Conservation (phyloP, 352 stramenopile species). For the Globisporangium lucens region DNA sequence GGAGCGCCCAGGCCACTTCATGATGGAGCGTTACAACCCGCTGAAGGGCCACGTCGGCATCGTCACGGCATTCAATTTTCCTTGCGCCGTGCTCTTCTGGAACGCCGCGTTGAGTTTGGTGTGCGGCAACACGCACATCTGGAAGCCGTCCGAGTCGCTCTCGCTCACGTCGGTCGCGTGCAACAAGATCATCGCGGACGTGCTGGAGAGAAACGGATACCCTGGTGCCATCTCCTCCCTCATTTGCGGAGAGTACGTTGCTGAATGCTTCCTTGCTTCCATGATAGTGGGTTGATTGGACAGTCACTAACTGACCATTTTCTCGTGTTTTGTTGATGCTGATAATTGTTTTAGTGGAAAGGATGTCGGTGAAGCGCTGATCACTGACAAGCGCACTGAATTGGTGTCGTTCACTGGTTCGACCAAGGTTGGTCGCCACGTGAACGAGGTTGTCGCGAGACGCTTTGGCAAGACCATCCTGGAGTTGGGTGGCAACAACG, state of each 20-base stretch:
- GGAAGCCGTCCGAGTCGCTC: conserved; percentile 90
- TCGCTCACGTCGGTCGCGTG: conserved; percentile 87
- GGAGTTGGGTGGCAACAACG: conserved; percentile 92
- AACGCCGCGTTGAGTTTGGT: conserved; percentile 90
- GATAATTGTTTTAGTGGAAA: conserved; percentile 30
- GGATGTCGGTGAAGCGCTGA: conserved; percentile 84
- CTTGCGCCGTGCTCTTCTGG: conserved; percentile 89
- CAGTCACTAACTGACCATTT: background rate
- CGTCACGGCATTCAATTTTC: conserved; percentile 94
- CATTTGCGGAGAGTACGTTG: conserved; percentile 57
- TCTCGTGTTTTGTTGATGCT: background rate
- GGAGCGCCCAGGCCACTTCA: conserved; percentile 89
- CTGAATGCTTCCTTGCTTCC: background rate
- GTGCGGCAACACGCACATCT: conserved; percentile 90
- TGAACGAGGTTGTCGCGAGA: conserved; percentile 84
- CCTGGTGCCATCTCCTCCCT: conserved; percentile 81
- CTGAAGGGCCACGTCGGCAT: conserved; percentile 92
- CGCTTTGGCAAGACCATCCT: conserved; percentile 92
- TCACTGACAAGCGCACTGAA: conserved; percentile 85
- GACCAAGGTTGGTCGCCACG: conserved; percentile 83
- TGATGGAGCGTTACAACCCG: conserved; percentile 94
- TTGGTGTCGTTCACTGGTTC: conserved; percentile 91
- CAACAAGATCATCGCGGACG: conserved; percentile 89
- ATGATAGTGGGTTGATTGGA: background rate
- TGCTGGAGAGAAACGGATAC: conserved; percentile 85